These are phyloP conservation scores for Heliamphora exappendiculata DNA, from an alignment of 148 eudicot genomes.

Conservation along the genomic window DNA sequence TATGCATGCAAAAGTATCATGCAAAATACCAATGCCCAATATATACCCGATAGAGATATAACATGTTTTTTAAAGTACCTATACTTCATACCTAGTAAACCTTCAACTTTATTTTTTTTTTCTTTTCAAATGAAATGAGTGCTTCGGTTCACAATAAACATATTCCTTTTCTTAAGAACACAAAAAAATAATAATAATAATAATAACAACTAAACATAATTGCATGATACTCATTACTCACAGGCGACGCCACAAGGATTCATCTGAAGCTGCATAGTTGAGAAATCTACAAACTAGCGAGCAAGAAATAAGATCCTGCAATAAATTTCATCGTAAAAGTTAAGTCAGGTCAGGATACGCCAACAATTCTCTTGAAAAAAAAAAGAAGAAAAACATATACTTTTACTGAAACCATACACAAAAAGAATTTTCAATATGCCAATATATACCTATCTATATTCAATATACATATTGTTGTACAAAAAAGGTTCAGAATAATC, in stretches of 20 bases:
- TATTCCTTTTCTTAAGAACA: too few relatives aligned
- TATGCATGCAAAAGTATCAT: too few relatives aligned
- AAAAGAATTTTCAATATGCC: neutral
- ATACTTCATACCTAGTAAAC: too few relatives aligned
- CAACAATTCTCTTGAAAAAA: neutral
- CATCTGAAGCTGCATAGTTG: slow-evolving; percentile 66
- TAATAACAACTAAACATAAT: too few relatives aligned
- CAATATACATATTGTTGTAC: neutral
- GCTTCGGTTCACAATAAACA: too few relatives aligned
- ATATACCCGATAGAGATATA: too few relatives aligned
- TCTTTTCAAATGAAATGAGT: too few relatives aligned
- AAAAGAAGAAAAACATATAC: neutral
- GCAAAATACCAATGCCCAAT: too few relatives aligned
- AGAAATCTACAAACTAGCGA: slow-evolving; percentile 78
- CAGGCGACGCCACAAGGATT: slow-evolving; percentile 94
- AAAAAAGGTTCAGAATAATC: too few relatives aligned
- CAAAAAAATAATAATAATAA: neutral
- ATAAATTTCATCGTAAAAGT: neutral
- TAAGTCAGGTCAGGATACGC: neutral
- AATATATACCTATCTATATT: neutral
- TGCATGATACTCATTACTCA: slow-evolving; percentile 36
- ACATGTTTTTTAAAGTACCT: too few relatives aligned
- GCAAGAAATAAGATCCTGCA: slow-evolving; percentile 88
- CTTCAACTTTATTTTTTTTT: too few relatives aligned
- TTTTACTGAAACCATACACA: neutral